Conservation (phyloP, 1,284 basidiomycete species). For the Apiotrichum siamense region DNA sequence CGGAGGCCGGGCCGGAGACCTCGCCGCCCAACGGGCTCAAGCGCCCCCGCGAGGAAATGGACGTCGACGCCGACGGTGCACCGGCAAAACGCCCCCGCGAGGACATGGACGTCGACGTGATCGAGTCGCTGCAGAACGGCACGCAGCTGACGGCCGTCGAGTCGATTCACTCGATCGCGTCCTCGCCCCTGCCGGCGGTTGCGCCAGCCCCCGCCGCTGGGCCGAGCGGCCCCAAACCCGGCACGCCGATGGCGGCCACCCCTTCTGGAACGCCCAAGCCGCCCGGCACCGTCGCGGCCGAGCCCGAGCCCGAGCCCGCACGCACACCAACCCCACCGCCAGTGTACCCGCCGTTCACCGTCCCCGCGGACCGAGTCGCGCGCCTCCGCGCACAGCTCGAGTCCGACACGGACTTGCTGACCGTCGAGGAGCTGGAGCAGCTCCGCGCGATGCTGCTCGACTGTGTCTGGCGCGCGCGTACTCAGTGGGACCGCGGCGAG, state of each 20-base stretch:
- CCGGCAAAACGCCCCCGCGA: slow-evolving; percentile 63
- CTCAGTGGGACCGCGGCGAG: slow-evolving; percentile 71
- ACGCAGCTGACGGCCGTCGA: not conserved
- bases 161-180: not conserved
- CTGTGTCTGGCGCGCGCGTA: slow-evolving; percentile 70
- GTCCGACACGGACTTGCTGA: slow-evolving; percentile 54
- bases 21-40: slow-evolving; percentile 26
- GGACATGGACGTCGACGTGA: slow-evolving; percentile 47
- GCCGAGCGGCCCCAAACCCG: not conserved
- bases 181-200: not conserved
- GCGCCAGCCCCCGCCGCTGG: not conserved
- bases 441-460: slow-evolving; percentile 76
- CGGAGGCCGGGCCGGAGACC: no score
- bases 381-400: slow-evolving; percentile 21
- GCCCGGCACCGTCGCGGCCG: not conserved
- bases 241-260: not conserved
- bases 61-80: slow-evolving; percentile 19
- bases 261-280: not conserved
- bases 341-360: slow-evolving; percentile 34
- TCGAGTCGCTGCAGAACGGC: slow-evolving; percentile 44
- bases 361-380: slow-evolving; percentile 23
- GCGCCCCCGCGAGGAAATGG: slow-evolving; percentile 22
- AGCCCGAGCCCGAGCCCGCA: no score
- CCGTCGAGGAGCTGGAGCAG: slow-evolving; percentile 87
- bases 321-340: slow-evolving; percentile 18